Conservation (phyloP, 306 rosid species). For the Quillaja saponaria region DNA sequence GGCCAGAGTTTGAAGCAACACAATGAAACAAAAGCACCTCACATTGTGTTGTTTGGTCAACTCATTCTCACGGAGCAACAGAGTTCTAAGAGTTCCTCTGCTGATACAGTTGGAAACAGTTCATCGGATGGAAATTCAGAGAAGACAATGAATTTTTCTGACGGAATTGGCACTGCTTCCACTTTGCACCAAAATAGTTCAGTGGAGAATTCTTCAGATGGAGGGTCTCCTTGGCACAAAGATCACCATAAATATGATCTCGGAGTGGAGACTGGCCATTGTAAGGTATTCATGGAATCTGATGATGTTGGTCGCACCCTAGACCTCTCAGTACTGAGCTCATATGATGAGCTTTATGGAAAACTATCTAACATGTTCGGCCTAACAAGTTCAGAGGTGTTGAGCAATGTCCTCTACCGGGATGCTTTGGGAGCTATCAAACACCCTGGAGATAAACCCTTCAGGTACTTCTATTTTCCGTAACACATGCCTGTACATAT, state of each 20-base stretch:
- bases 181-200: conserved; percentile 52
- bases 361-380: conserved; percentile 55
- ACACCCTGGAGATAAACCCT: too few relatives aligned
- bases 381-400: conserved; percentile 31
- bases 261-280: conserved; percentile 44
- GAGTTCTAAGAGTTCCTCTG: conserved; percentile 50
- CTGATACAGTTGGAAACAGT: conserved; percentile 49
- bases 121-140: conserved; percentile 50
- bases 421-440: conserved; percentile 41
- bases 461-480: too few relatives aligned
- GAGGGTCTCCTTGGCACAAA: conserved; percentile 71
- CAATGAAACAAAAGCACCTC: conserved; percentile 54
- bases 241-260: conserved; percentile 51
- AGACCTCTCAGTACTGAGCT: conserved; percentile 37
- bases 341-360: conserved; percentile 44
- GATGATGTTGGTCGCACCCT: conserved; percentile 40
- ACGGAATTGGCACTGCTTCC: conserved; percentile 57
- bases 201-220: conserved; percentile 64
- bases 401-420: conserved; percentile 39
- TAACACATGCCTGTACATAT: too few relatives aligned
- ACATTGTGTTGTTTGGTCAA: conserved; percentile 81
- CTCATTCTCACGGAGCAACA: conserved; percentile 62
- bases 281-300: conserved; percentile 44
- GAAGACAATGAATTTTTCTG: conserved; percentile 58
- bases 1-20: conserved; percentile 50